These are phyloP conservation scores for Tuber melanosporum DNA, from an alignment of 495 filamentous ascomycete genomes.

Conservation along the genomic window DNA sequence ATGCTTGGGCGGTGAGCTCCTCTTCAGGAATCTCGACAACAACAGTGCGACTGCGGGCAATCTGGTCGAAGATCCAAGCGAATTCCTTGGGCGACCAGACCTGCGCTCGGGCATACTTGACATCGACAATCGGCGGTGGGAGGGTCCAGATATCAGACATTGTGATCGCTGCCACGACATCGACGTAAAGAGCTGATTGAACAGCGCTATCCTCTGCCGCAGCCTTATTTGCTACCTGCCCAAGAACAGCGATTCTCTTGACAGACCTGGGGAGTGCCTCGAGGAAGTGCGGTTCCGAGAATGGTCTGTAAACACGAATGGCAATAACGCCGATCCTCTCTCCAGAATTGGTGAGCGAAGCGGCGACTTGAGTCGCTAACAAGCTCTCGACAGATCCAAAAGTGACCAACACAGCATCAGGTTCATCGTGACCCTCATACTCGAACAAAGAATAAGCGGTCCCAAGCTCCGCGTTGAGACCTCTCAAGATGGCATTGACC, in stretches of 20 bases:
- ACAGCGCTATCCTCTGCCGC: constrained; percentile 60
- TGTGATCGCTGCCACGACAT: constrained; percentile 75
- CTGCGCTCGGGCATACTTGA: constrained; percentile 81
- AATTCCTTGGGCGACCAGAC: constrained; percentile 72
- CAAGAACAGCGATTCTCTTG: constrained; percentile 59
- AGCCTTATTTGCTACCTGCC: constrained; percentile 48
- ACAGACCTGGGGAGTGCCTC: constrained; percentile 67
- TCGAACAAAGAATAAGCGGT: constrained; percentile 90
- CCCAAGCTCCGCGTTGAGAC: constrained; percentile 86
- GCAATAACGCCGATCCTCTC: constrained; percentile 77
- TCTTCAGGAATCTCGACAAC: constrained; percentile 42
- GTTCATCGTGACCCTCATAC: constrained; percentile 75
- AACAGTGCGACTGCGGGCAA: constrained; percentile 44
- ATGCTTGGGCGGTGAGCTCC: constrained; percentile 39
- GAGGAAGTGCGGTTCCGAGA: constrained; percentile 88
- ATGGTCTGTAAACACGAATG: constrained; percentile 88
- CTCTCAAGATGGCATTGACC: constrained; percentile 63
- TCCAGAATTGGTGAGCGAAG: constrained; percentile 62
- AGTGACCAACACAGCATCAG: constrained; percentile 76
- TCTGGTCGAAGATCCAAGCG: constrained; percentile 57
- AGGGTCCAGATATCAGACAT: constrained; percentile 62
- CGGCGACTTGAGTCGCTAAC: constrained; percentile 72
- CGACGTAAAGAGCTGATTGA: constrained; percentile 77
- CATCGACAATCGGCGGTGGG: constrained; percentile 60
- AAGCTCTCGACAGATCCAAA: constrained; percentile 89